phyloP scores from a whole-genome alignment of 225 moss, liverwort and hornwort species.

The Polytrichum commune region DNA sequence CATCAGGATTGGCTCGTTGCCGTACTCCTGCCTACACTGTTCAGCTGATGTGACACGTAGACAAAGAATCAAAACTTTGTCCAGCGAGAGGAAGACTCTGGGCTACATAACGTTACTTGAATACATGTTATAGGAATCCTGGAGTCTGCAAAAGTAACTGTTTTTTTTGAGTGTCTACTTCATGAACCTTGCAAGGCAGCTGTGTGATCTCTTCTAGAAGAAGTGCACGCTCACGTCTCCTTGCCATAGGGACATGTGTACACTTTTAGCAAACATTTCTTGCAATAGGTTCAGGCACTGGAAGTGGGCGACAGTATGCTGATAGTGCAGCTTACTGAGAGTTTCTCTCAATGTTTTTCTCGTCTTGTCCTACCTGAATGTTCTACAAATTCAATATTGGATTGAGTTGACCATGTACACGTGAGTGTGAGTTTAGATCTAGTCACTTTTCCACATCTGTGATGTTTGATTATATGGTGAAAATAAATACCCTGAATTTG shows the following conservation, averaged over 20 bases:
- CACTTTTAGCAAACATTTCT: conserved; percentile 21
- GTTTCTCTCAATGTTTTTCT: conserved; percentile 33
- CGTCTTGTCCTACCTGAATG: conserved; percentile 27
- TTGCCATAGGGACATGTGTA: conserved; percentile 26
- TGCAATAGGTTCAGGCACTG: conserved; percentile 11
- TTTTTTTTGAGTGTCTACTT: conserved; percentile 42
- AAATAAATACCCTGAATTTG: too few species aligned
- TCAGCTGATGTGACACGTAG: conserved; percentile 19
- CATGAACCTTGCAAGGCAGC: conserved; percentile 2
- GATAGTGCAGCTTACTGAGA: conserved; percentile 22
- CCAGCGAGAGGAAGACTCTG: conserved; percentile 20
- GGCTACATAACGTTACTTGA: conserved; percentile 18
- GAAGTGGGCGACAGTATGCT: conserved; percentile 21
- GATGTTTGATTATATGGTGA: too few species aligned
- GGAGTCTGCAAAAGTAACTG: conserved; percentile 23
- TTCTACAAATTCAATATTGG: too few species aligned
- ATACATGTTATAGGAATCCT: conserved; percentile 14
- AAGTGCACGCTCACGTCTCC: conserved; percentile 10
- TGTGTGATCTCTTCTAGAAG: conserved; percentile 9
- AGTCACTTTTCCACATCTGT: too few species aligned
- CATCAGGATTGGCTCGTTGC: conserved; percentile 1
- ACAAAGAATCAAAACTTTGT: conserved; percentile 29
- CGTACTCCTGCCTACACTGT: conserved; percentile 17
- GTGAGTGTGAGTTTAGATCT: too few species aligned
- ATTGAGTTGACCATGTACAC: too few species aligned